A percentile compares a stretch with the other conserved stretches of the same genome.
Evolutionary conservation across 495 filamentous ascomycete genomes (phyloP).

Genomic region (Lophium mytilinum): DNA sequence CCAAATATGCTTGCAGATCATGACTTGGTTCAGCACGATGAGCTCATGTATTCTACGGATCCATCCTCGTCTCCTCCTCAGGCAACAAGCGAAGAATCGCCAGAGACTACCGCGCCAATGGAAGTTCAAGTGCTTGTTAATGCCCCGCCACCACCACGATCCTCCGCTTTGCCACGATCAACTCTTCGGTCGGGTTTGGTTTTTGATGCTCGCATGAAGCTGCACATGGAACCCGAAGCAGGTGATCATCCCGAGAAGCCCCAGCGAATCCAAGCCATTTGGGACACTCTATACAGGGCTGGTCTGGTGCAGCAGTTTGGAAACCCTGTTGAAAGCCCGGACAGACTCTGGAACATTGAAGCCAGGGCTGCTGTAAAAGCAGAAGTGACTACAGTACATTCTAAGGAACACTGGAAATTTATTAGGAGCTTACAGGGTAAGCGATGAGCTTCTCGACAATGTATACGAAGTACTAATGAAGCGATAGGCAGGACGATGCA

Average conservation of each 20-base stretch:
- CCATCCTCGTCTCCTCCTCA: not conserved
- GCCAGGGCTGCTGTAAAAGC: slow-evolving; percentile 64
- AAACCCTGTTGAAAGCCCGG: slow-evolving; percentile 40
- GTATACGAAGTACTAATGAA: not conserved
- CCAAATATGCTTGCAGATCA: not conserved
- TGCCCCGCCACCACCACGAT: slow-evolving; percentile 12
- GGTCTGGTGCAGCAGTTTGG: slow-evolving; percentile 59
- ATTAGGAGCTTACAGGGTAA: slow-evolving; percentile 53
- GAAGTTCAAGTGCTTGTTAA: slow-evolving; percentile 11
- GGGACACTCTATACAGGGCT: slow-evolving; percentile 68
- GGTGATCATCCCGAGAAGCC: slow-evolving; percentile 94
- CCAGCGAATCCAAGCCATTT: slow-evolving; percentile 79
- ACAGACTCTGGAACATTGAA: slow-evolving; percentile 64
- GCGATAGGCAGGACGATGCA: slow-evolving; percentile 45
- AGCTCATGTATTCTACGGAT: no score
- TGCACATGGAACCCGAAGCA: slow-evolving; percentile 45
- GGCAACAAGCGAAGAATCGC: not conserved
- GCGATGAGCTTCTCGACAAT: not conserved
- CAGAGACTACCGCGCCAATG: not conserved
- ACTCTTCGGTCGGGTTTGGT: slow-evolving; percentile 53
- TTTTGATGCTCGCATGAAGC: slow-evolving; percentile 91
- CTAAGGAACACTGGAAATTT: slow-evolving; percentile 65
- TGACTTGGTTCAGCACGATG: no score
- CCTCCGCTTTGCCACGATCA: slow-evolving; percentile 29
- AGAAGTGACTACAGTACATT: slow-evolving; percentile 75